phyloP scores from a whole-genome alignment of 139 green algal genomes.

The Chloropicon primus region DNA sequence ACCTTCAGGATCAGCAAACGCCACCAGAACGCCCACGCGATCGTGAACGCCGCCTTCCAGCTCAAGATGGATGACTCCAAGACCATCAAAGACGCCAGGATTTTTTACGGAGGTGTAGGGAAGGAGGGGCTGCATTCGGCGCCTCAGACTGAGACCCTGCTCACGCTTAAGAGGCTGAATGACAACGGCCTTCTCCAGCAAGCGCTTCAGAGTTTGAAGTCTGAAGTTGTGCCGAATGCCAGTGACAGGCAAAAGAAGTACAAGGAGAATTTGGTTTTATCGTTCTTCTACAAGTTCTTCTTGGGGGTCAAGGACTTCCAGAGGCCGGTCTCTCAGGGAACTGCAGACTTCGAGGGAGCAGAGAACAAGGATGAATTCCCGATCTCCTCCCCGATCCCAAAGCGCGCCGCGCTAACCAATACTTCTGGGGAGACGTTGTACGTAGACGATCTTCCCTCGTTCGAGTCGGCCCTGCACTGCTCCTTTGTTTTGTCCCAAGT shows the following conservation, averaged over 20 bases:
- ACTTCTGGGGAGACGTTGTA: slow-evolving; percentile 44
- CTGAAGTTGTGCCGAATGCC: slow-evolving; percentile 4
- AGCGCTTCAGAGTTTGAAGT: background rate
- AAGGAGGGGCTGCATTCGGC: background rate
- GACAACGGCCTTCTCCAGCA: slow-evolving; percentile 7
- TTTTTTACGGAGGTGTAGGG: background rate
- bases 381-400: background rate
- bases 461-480: slow-evolving; percentile 23
- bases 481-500: slow-evolving; percentile 25
- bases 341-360: background rate
- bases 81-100: background rate
- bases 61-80: slow-evolving; percentile 8
- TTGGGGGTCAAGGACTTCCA: slow-evolving; percentile 7
- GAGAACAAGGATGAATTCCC: background rate
- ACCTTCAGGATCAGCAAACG: slow-evolving; percentile 27
- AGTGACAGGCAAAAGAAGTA: slow-evolving; percentile 4
- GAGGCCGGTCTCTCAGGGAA: background rate
- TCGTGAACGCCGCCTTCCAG: slow-evolving; percentile 30
- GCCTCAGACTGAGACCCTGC: background rate
- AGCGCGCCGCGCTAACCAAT: slow-evolving; percentile 16
- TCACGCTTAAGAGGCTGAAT: background rate
- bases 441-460: slow-evolving; percentile 27
- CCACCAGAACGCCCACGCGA: slow-evolving; percentile 26
- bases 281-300: slow-evolving; percentile 14
- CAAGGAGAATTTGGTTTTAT: background rate